Evolutionary conservation across 1,284 basidiomycete species (phyloP), one percentile per base, ranked within the genome.

Genomic region (Malassezia restricta): DNA sequence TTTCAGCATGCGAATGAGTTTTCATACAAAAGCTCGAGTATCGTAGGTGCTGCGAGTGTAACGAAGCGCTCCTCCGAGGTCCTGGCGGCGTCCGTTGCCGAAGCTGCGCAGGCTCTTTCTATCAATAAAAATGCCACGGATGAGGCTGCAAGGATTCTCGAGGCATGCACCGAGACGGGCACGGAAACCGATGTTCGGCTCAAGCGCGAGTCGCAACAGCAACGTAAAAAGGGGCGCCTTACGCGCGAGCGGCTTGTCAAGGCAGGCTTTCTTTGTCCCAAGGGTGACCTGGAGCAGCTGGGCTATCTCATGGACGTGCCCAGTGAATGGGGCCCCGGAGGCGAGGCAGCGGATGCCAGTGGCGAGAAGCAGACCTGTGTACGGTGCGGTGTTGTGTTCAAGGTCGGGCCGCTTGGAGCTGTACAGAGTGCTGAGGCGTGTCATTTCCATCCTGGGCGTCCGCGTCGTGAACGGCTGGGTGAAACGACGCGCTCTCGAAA

Each of bases 321-420:
- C 12, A 39, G 49, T 5, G 59, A 57, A 7, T 64, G 56, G 35
- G 62, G 47, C 7, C 41, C 55, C 9, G 68, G 67, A 3, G 44
- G 55, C 7, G 54, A 45, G 32, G 49, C 55, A 37, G 57, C 57
- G 20, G 56, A 66, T 33, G 59, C 54, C 6, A 42, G 43, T 1
- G 68, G 67, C 20, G 59, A 66, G 45, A 43, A 56, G 11, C 60
- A 63, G 28, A 58, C 54, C 5, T 71, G 68, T 47, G 56, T 61
- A 20, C 59, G 68, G 3, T 71, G 68, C 54, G 58, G 55, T 32
- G 59, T 51, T 12, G 43, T 51, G 11, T 71, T 65, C 40, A 56
- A 48, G 2, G 67, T 71, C 0, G 60, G 59, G 8, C 61, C 62
- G 20, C 47, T 59, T 41, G 56, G 58, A 40, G 54, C 54, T 6